Evolutionary conservation across 192 early-diverging fungal genomes (phyloP), one percentile per base, ranked within the genome.

Genomic region (Backusella sp.): DNA sequence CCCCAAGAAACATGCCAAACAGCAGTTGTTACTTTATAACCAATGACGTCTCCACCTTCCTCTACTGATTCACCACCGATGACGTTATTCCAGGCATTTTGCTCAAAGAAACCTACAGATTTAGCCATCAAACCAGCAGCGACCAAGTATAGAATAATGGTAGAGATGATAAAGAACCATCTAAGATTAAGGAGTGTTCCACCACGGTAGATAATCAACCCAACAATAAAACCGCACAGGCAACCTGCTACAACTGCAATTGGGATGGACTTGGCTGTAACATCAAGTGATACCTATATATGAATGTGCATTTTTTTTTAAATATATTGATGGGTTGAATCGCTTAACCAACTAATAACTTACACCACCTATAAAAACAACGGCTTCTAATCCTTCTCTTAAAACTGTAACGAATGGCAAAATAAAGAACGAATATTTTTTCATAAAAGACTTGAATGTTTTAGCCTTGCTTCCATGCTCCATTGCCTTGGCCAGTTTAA

Each of bases 351-450:
- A 71, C 15, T 41, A 4, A 59, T 32, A 21, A 82, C 83, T 83
- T 82, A 94, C 94, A 68, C 96, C 96, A 70, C 90, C 95, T 65
- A 98, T 84, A 83, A 98, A 94, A 11, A 98, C 88, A 26, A 98
- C 86, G n/a, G 94, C 90, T 79, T 98, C 96, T 12, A 98, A 78
- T 14, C 93, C 94, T 88, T 98, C 96, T 66, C 96, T 88, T 34
- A 94, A 80, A 9, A 98, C 90, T 14, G 95, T 95, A 41, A 95
- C 80, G 72, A 95, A 93, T 17, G 96, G 95, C 65, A 98, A 86
- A 65, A 94, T 82, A 79, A 96, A 88, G 73, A 98, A 92, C 23
- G 92, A 84, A 73, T 92, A 93, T 66, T 85, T 85, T 73, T 85
- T 77, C 56, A 84, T 80, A 42, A 82, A 85, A 23, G 79, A 46